Evolutionary conservation across 208 protist species (phyloP).

Genomic region (Leishmania martiniquensis): DNA sequence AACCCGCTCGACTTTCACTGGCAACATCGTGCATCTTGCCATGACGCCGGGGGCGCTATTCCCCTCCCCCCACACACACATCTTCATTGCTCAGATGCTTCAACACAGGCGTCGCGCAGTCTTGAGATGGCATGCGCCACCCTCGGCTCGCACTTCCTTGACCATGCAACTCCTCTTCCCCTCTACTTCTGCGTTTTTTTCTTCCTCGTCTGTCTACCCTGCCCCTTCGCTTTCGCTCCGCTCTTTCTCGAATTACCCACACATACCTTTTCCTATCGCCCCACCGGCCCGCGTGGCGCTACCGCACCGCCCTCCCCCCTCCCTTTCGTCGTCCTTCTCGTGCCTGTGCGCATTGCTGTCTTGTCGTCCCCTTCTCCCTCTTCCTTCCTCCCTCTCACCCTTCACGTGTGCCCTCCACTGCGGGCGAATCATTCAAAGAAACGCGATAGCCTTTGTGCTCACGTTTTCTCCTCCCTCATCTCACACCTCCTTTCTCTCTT

Average conservation of each 20-base stretch:
- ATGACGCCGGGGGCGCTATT: not conserved
- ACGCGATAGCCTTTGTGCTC: not conserved
- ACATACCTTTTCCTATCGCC: not conserved
- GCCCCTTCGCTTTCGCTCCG: not conserved
- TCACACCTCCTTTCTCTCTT: not conserved
- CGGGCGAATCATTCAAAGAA: too few relatives aligned
- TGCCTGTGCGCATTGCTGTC: not conserved
- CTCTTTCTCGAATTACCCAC: not conserved
- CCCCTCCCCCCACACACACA: too few relatives aligned
- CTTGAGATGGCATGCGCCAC: not conserved
- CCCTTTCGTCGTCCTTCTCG: not conserved
- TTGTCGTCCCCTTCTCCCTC: not conserved
- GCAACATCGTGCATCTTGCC: not conserved
- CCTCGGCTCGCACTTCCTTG: not conserved
- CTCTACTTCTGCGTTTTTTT: not conserved
- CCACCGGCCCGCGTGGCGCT: not conserved
- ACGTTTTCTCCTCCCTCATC: not conserved
- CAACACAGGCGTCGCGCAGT: too few relatives aligned
- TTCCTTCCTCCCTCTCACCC: not conserved
- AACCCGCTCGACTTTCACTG: not conserved
- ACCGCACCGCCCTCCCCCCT: not conserved
- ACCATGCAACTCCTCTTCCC: slow-evolving; percentile 15
- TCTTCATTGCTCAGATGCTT: too few relatives aligned
- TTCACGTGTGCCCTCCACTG: not conserved
- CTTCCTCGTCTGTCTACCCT: not conserved